Evolutionary conservation across 1,284 basidiomycete genomes (phyloP), one percentile per base, ranked within the genome.

Genomic region (Austropuccinia psidii): DNA sequence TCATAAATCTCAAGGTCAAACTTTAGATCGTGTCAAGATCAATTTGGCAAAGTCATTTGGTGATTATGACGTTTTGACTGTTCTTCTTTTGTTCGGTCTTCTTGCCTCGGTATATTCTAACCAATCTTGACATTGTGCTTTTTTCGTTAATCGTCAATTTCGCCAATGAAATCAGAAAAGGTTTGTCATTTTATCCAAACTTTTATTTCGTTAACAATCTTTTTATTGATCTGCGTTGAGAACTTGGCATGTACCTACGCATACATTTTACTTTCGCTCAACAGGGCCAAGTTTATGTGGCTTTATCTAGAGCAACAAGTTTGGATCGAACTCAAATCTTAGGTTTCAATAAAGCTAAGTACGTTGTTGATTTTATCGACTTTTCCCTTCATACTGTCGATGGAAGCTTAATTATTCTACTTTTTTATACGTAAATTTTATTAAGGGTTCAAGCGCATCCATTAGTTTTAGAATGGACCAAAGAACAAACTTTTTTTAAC

Each of bases 251-350:
- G 1, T 5, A 39, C 39, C 27, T 39, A 60, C 49, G 13, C 24
- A 50, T 70, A 21, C 49, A 74, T 58, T 64, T 19, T 8, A 57
- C 35, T 73, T 29, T 9, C 5, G 17, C 3, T 2, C 13, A 43
- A 21, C 52, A 75, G 89, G 89, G 90, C 39, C 92, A 93, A 84
- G 93, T 93, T 41, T 98, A 98, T 78, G 94, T 98, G 35, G 95
- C 96, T 0, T 84, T 98, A 19, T 96, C 93, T 27, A 91, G 96
- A 39, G 96, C 96, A 2, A 96, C 93, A 0, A 89, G 88, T 9
- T 83, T 98, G 55, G 89, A 94, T 9, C 91, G 93, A 0, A 84
- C 98, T 27, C 93, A 98, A 80, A 90, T 98, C 0, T 82, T 90
- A 3, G 88, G 90, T 49, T 98, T 98, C 80, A 86, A 90, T 76